Evolutionary conservation across 2,329 filamentous ascomycete species (phyloP).

Genomic region (Botryosphaeria dothidea): DNA sequence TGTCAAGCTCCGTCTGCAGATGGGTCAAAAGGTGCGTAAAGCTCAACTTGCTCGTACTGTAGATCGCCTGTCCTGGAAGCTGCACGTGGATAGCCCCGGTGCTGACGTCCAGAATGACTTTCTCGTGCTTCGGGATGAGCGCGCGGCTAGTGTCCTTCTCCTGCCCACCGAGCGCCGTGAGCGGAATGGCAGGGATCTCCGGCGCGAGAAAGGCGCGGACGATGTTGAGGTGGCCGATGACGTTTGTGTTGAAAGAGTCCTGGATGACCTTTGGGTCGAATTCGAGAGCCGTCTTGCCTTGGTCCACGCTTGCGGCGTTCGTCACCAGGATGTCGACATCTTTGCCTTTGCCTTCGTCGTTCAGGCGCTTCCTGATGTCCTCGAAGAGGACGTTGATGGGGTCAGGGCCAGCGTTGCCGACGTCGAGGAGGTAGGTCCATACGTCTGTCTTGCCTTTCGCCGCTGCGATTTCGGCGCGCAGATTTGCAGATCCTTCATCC

Average conservation of each 20-base stretch:
- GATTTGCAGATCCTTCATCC: constrained; percentile 16
- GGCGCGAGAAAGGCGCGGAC: constrained; percentile 22
- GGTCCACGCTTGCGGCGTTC: constrained; percentile 13
- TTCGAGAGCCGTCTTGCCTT: background rate
- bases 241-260: constrained; percentile 18
- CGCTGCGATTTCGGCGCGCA: background rate
- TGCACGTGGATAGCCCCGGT: background rate
- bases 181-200: constrained; percentile 2
- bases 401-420: background rate
- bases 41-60: constrained; percentile 19
- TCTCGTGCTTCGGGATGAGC: background rate
- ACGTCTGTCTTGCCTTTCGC: background rate
- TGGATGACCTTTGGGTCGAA: constrained; percentile 6
- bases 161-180: background rate
- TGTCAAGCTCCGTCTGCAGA: constrained; percentile 13
- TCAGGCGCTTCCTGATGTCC: constrained; percentile 8
- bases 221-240: constrained; percentile 22
- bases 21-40: constrained; percentile 9
- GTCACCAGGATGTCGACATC: constrained; percentile 21
- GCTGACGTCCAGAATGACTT: constrained; percentile 10
- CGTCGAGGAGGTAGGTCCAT: constrained; percentile 19
- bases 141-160: background rate
- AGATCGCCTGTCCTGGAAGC: constrained; percentile 8
- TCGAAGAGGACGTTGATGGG: constrained; percentile 1
- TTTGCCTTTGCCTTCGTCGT: background rate